Base-by-base conservation (phyloP, 1,284 basidiomycete genomes). In the Marasmius tenuissimus region DNA sequence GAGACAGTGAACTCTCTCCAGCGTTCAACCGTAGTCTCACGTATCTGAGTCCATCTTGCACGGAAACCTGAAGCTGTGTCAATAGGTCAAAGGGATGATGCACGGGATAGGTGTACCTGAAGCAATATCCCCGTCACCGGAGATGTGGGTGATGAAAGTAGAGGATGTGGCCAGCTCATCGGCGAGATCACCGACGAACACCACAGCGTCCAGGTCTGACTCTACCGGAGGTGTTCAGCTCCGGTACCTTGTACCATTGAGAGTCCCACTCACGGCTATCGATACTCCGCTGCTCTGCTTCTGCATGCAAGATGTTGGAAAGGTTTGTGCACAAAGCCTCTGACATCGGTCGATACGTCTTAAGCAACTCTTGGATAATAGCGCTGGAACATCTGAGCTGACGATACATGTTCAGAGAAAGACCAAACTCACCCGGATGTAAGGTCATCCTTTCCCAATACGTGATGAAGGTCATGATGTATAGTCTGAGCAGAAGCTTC, bases 401-500 rank as follows among this genome's bases (percentile, higher is more conserved):
- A 22, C 8, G 6, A 60, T 27, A 8, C 7, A 18, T 33, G 10
- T 34, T 8, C 18, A 18, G 38, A 18, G 38, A 27, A 37, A 40
- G 8, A 20, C 64, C 10, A 16, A 38, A 47, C 42, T 16, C 10
- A 67, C 77, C 57, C 65, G 81, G 75, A 71, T 64, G 75, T 70
- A 47, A 69, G 69, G 58, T 75, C 71, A 35, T 73, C 74, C 5
- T 75, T 75, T n/a, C 72, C 71, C 49, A 79, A 77, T 33, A 84
- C 78, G 56, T 74, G 75, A 1, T 72, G 65, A 37, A 91, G 72
- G 69, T 92, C 90, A 38, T 81, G 75, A 61, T 85, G 82, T 47
- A 93, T 74, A 11, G 76, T 73, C 57, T 75, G 69, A 12, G 86
- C 84, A 65, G 82, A 83, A 49, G 73, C 75, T 65, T 93, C 91